Evolutionary conservation across 805 yeast species (phyloP).

Genomic region (Maudiozyma barnettii): DNA sequence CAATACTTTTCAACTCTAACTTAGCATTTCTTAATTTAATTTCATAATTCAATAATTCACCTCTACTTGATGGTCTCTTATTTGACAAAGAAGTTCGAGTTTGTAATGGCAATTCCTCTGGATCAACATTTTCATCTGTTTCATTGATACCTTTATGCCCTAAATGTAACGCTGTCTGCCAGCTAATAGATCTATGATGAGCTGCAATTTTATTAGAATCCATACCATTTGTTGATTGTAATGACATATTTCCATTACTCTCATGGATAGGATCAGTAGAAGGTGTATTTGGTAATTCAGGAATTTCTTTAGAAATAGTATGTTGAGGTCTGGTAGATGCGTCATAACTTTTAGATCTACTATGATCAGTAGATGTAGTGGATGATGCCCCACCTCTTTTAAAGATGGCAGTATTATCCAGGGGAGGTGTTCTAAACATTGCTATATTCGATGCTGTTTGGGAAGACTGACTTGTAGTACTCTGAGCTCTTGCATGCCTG

Average conservation of each 20-base stretch:
- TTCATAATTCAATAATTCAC: conserved; percentile 23
- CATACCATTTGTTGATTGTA: background rate
- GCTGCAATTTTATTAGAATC: background rate
- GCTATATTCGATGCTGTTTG: conserved; percentile 8
- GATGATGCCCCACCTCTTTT: background rate
- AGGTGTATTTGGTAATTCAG: background rate
- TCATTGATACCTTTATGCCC: background rate
- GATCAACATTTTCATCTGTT: background rate
- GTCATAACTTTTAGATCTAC: background rate
- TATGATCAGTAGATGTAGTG: background rate
- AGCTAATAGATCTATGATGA: conserved; percentile 3
- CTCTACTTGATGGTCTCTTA: conserved; percentile 1
- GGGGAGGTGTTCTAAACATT: conserved; percentile 13
- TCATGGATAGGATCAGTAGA: background rate
- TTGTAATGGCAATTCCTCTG: background rate
- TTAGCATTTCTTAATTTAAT: conserved; percentile 34
- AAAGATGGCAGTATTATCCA: conserved; percentile 2
- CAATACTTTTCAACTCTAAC: conserved; percentile 33
- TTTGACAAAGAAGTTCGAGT: background rate
- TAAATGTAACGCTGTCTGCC: conserved; percentile 3
- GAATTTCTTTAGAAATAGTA: background rate
- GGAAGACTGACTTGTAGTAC: conserved; percentile 3
- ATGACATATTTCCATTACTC: background rate
- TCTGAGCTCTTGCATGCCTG: conserved; percentile 11
- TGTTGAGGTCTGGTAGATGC: background rate